These are phyloP conservation scores for Sporothrix pseudoabietina DNA, from an alignment of 2,329 filamentous ascomycete species.

Conservation along the genomic window DNA sequence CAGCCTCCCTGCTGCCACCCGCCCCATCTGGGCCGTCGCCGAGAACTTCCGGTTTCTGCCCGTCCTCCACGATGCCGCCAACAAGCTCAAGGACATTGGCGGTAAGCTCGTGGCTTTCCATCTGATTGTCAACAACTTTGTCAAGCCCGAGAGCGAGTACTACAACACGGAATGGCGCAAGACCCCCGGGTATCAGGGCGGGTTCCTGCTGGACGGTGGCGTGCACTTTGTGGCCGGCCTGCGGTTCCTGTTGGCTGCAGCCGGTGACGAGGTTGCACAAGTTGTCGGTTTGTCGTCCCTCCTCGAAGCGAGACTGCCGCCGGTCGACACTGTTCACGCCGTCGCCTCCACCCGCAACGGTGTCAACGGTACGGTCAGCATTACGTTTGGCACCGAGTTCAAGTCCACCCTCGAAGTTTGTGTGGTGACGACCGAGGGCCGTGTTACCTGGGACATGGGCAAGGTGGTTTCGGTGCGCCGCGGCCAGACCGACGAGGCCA, in stretches of 20 bases:
- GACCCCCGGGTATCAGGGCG: slow-evolving; percentile 70
- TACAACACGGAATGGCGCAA: slow-evolving; percentile 62
- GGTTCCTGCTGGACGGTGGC: slow-evolving; percentile 74
- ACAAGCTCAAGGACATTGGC: slow-evolving; percentile 37
- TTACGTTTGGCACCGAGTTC: slow-evolving; percentile 42
- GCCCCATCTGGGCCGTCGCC: slow-evolving; percentile 61
- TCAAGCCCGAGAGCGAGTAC: slow-evolving; percentile 50
- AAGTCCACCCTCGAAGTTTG: slow-evolving; percentile 37
- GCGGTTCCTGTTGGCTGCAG: slow-evolving; percentile 57
- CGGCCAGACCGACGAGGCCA: slow-evolving; percentile 10
- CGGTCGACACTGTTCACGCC: slow-evolving; percentile 67
- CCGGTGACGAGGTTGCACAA: slow-evolving; percentile 46
- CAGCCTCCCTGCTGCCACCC: slow-evolving; percentile 33
- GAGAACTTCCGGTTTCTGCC: slow-evolving; percentile 67
- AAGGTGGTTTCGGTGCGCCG: slow-evolving; percentile 34
- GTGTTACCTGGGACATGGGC: slow-evolving; percentile 36
- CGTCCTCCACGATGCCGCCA: slow-evolving; percentile 35
- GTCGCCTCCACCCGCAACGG: slow-evolving; percentile 42
- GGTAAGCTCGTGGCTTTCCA: slow-evolving; percentile 43
- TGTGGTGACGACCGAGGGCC: slow-evolving; percentile 39
- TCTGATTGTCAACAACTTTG: slow-evolving; percentile 48
- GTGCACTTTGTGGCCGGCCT: slow-evolving; percentile 70
- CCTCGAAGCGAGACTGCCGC: slow-evolving; percentile 59
- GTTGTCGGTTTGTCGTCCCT: slow-evolving; percentile 59
- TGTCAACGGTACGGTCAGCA: slow-evolving; percentile 36